These are phyloP conservation scores for Neostapfia colusana DNA, from an alignment of 176 grass and related monocot genomes.

Conservation along the genomic window DNA sequence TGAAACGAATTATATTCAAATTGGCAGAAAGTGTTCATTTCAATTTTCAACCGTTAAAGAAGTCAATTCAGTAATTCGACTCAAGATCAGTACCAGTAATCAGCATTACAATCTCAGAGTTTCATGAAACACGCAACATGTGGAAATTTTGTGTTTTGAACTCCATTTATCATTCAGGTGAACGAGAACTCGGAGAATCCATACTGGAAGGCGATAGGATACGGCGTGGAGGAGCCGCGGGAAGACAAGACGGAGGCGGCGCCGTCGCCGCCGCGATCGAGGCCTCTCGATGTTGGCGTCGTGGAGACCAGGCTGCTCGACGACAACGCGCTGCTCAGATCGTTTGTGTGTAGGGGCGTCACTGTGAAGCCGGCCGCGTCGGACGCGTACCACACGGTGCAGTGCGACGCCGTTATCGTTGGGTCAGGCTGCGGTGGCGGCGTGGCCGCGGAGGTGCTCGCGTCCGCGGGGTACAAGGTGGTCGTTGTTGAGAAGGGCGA, in stretches of 20 bases:
- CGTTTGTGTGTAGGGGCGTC: constrained; percentile 43
- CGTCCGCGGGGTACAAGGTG: constrained; percentile 56
- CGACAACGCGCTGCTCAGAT: constrained; percentile 39
- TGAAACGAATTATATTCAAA: not conserved
- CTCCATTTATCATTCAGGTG: constrained; percentile 35
- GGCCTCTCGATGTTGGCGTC: constrained; percentile 48
- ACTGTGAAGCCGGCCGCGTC: constrained; percentile 13
- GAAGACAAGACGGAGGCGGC: constrained; percentile 1
- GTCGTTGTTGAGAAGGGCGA: constrained; percentile 65
- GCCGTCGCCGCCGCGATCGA: not conserved
- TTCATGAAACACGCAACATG: not conserved
- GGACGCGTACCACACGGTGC: constrained; percentile 27
- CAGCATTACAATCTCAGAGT: not conserved
- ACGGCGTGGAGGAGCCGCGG: constrained; percentile 37
- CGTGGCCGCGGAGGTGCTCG: constrained; percentile 65
- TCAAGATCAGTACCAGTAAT: not conserved
- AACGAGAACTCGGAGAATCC: constrained; percentile 63
- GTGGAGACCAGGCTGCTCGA: constrained; percentile 45
- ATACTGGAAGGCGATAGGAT: constrained; percentile 78
- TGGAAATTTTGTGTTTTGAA: not conserved
- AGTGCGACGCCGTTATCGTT: constrained; percentile 63
- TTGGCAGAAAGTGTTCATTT: not conserved
- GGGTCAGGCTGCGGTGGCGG: constrained; percentile 67
- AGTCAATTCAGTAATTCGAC: not conserved
- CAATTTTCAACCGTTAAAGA: not conserved